These are phyloP conservation scores for Trypanosoma grayi DNA, from an alignment of 208 protist species.

Conservation along the genomic window DNA sequence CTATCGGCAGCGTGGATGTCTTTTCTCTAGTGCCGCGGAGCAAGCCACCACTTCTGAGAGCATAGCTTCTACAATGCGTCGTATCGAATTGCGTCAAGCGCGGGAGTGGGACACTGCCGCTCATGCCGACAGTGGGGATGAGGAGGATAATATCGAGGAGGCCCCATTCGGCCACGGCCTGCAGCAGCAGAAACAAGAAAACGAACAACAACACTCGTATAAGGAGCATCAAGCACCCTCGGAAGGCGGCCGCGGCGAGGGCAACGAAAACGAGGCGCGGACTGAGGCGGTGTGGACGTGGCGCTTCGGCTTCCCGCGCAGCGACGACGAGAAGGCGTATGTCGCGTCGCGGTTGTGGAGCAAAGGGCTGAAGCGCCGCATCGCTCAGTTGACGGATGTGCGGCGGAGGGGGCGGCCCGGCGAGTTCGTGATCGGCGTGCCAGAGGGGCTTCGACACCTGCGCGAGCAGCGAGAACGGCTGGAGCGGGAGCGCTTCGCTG, in stretches of 20 bases:
- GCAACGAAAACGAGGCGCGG: slow-evolving; percentile 28
- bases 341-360: slow-evolving; percentile 69
- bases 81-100: slow-evolving; percentile 23
- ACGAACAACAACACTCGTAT: too few species aligned
- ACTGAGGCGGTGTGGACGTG: slow-evolving; percentile 74
- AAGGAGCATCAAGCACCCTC: neutral
- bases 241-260: slow-evolving; percentile 8
- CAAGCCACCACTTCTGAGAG: neutral
- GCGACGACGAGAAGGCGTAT: slow-evolving; percentile 51
- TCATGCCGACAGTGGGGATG: neutral
- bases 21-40: slow-evolving; percentile 40
- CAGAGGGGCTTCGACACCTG: slow-evolving; percentile 75
- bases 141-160: slow-evolving; percentile 11
- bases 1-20: slow-evolving; percentile 58
- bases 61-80: slow-evolving; percentile 8
- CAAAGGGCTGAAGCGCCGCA: slow-evolving; percentile 48
- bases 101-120: slow-evolving; percentile 20
- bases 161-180: slow-evolving; percentile 24
- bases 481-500: slow-evolving; percentile 74
- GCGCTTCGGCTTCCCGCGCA: slow-evolving; percentile 79
- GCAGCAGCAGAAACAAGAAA: slow-evolving; percentile 5
- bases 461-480: slow-evolving; percentile 73
- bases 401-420: slow-evolving; percentile 69
- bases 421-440: slow-evolving; percentile 90
- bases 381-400: slow-evolving; percentile 81